Conservation (phyloP, 257 asterid species). For the Solanum clarkiae region DNA sequence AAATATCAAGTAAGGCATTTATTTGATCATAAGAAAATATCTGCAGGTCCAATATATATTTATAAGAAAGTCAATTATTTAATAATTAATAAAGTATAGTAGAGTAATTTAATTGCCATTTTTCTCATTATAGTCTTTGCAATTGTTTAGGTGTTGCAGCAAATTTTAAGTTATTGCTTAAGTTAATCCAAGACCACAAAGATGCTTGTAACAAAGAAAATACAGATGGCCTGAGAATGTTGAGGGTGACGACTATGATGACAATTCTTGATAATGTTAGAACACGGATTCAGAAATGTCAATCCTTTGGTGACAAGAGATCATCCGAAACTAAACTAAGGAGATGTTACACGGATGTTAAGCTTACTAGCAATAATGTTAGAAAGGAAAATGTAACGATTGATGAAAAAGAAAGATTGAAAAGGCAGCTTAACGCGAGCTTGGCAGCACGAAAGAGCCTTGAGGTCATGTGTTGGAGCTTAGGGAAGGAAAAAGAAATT, state of each 20-base stretch:
- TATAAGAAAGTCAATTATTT: neutral
- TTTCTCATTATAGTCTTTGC: neutral
- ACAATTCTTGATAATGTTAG: conserved; percentile 58
- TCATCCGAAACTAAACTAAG: conserved; percentile 6
- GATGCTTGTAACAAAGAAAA: conserved; percentile 41
- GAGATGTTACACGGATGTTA: conserved; percentile 28
- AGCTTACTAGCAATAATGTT: neutral
- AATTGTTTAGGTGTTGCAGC: conserved; percentile 55
- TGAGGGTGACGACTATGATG: conserved; percentile 85
- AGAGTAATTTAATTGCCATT: neutral
- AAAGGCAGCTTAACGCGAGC: conserved; percentile 35
- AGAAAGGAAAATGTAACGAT: conserved; percentile 10
- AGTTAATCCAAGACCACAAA: conserved; percentile 68
- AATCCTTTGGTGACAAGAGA: conserved; percentile 41
- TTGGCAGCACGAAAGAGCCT: conserved; percentile 49
- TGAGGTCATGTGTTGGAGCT: conserved; percentile 56
- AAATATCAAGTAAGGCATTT: neutral
- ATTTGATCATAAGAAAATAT: neutral
- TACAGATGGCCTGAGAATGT: conserved; percentile 55
- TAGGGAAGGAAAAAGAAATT: conserved; percentile 67
- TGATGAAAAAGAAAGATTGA: conserved; percentile 44
- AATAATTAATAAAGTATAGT: neutral
- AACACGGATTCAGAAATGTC: conserved; percentile 48
- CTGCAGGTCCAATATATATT: neutral
- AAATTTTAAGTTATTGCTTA: conserved; percentile 41